Conservation (phyloP, 768 basidiomycete species). For the Pulveroboletus sp. region DNA sequence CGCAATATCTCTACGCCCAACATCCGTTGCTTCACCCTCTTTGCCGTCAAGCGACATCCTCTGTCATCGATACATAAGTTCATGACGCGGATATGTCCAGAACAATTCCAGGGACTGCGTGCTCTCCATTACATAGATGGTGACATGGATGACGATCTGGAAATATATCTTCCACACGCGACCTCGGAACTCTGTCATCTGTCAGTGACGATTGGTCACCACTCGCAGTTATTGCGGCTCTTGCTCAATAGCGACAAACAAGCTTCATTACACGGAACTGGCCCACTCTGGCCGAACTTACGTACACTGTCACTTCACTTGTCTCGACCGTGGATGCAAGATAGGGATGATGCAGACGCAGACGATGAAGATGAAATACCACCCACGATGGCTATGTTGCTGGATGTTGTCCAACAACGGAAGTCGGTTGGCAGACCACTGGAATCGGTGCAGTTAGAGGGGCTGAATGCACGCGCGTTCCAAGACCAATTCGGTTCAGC, state of each 20-base stretch:
- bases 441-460: constrained; percentile 25
- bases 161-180: constrained; percentile 31
- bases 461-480: constrained; percentile 19
- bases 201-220: constrained; percentile 31
- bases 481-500: constrained; percentile 24
- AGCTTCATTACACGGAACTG: constrained; percentile 30
- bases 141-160: constrained; percentile 33
- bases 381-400: constrained; percentile 28
- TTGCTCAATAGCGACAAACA: constrained; percentile 34
- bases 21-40: constrained; percentile 24
- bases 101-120: constrained; percentile 31
- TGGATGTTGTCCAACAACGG: constrained; percentile 32
- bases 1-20: constrained; percentile 33
- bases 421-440: constrained; percentile 29
- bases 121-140: constrained; percentile 34
- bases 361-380: constrained; percentile 33
- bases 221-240: constrained; percentile 32
- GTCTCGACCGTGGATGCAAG: constrained; percentile 26
- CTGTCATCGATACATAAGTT: constrained; percentile 35
- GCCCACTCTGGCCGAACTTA: constrained; percentile 31
- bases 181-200: constrained; percentile 35
- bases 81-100: constrained; percentile 33
- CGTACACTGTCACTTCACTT: constrained; percentile 28
- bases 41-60: constrained; percentile 25
- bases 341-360: constrained; percentile 29